A percentile compares a stretch with the other conserved stretches of the same genome.
Conservation (phyloP, 1,139 yeast genomes). For the Kodamaea fungicola region DNA sequence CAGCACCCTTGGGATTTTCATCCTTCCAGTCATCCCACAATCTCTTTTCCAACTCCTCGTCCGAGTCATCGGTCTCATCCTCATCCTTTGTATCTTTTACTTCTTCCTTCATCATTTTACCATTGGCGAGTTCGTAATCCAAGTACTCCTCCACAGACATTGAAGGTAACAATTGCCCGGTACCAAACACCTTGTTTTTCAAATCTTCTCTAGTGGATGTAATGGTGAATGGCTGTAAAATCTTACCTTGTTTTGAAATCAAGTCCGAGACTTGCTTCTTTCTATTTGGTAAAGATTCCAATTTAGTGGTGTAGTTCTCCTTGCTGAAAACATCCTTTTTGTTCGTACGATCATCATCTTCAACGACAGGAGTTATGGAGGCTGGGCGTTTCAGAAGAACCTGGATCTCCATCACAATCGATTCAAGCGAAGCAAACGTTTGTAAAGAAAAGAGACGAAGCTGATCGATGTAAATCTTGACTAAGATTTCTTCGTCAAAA, state of each 20-base stretch:
- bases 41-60: conserved; percentile 57
- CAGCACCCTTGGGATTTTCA: conserved; percentile 80
- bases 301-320: conserved; percentile 45
- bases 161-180: conserved; percentile 91
- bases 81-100: conserved; percentile 24
- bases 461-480: conserved; percentile 54
- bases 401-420: conserved; percentile 54
- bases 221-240: conserved; percentile 80
- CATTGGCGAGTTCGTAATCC: conserved; percentile 80
- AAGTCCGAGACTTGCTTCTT: conserved; percentile 28
- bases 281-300: conserved; percentile 40
- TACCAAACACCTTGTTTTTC: conserved; percentile 70
- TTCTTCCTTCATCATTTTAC: conserved; percentile 66
- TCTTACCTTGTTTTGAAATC: conserved; percentile 67
- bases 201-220: conserved; percentile 58
- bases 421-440: conserved; percentile 53
- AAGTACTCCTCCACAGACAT: conserved; percentile 92
- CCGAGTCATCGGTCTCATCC: conserved; percentile 33
- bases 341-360: conserved; percentile 9
- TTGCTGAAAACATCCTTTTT: conserved; percentile 10
- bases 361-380: conserved; percentile 1
- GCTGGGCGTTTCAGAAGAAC: conserved; percentile 44
- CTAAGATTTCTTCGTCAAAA: conserved; percentile 59
- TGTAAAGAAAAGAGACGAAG: conserved; percentile 50
- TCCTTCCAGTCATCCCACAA: conserved; percentile 95